Evolutionary conservation across 192 early-diverging fungal species (phyloP).

Genomic region (Coemansia sp.): DNA sequence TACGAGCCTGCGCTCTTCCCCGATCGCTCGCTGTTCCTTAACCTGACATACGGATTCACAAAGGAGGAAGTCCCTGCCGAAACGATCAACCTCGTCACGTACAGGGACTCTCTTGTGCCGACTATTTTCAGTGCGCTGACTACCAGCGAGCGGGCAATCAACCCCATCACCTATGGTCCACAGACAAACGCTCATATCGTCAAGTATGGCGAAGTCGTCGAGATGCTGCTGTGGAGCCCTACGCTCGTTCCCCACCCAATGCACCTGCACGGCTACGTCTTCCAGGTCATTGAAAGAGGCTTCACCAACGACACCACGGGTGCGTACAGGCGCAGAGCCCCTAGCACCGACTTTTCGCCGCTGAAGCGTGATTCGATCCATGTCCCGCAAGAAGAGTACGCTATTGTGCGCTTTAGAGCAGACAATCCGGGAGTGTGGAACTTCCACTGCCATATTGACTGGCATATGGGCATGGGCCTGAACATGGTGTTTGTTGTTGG

Average conservation of each 20-base stretch:
- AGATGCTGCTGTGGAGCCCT: constrained; percentile 67
- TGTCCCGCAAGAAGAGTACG: constrained; percentile 53
- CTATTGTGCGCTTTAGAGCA: constrained; percentile 67
- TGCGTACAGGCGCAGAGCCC: neutral
- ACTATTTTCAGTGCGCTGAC: constrained; percentile 59
- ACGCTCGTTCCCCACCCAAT: constrained; percentile 61
- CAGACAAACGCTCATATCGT: constrained; percentile 57
- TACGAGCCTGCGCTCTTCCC: constrained; percentile 43
- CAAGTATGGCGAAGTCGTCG: constrained; percentile 54
- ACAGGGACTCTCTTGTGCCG: constrained; percentile 56
- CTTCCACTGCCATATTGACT: constrained; percentile 73
- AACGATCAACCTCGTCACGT: constrained; percentile 66
- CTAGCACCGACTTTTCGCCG: neutral
- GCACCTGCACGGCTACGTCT: constrained; percentile 81
- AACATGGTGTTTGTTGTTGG: constrained; percentile 52
- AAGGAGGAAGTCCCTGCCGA: constrained; percentile 61
- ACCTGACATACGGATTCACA: constrained; percentile 54
- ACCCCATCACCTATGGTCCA: constrained; percentile 57
- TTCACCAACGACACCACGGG: constrained; percentile 13
- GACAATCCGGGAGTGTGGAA: constrained; percentile 82
- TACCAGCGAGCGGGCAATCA: constrained; percentile 46
- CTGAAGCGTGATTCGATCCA: constrained; percentile 58
- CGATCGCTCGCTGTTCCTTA: constrained; percentile 51
- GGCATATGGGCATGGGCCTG: constrained; percentile 61
- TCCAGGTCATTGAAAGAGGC: constrained; percentile 69